Evolutionary conservation across 108 stramenopile genomes (phyloP).

Genomic region (Pseudonitzschia delicatissima): DNA sequence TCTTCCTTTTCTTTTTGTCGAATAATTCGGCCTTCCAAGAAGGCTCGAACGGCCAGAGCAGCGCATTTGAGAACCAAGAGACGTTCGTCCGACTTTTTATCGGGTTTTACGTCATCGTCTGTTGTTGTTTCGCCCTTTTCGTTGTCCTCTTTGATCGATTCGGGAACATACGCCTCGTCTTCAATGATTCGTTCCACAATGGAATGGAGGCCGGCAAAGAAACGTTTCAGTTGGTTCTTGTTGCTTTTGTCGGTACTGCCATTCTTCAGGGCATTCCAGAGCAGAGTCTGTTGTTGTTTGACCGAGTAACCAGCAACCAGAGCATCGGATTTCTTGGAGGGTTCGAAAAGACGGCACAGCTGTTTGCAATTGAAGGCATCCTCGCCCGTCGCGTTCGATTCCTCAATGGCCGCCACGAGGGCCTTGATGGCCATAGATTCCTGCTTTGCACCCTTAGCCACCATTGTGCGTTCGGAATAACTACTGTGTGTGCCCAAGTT

Average conservation of each 20-base stretch:
- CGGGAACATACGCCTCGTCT: conserved; percentile 39
- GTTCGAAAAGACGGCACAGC: conserved; percentile 10
- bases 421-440: conserved; percentile 19
- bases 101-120: conserved; percentile 4
- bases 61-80: conserved; percentile 44
- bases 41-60: conserved; percentile 44
- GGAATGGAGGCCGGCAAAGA: conserved; percentile 35
- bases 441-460: background rate
- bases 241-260: conserved; percentile 8
- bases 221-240: conserved; percentile 36
- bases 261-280: conserved; percentile 22
- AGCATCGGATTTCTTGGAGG: conserved; percentile 9
- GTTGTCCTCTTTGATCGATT: conserved; percentile 19
- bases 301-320: conserved; percentile 13
- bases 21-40: conserved; percentile 35
- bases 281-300: conserved; percentile 25
- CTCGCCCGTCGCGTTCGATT: background rate
- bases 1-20: conserved; percentile 15
- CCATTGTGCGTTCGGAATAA: background rate
- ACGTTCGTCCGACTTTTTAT: conserved; percentile 34
- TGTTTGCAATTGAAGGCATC: conserved; percentile 5
- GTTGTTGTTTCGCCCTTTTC: background rate
- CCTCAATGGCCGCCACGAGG: conserved; percentile 14
- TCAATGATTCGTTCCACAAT: conserved; percentile 29
- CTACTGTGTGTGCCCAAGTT: no score